Evolutionary conservation across 306 rosid species (phyloP), one percentile per base, ranked within the genome.

Genomic region (Gastrolobium villosum): DNA sequence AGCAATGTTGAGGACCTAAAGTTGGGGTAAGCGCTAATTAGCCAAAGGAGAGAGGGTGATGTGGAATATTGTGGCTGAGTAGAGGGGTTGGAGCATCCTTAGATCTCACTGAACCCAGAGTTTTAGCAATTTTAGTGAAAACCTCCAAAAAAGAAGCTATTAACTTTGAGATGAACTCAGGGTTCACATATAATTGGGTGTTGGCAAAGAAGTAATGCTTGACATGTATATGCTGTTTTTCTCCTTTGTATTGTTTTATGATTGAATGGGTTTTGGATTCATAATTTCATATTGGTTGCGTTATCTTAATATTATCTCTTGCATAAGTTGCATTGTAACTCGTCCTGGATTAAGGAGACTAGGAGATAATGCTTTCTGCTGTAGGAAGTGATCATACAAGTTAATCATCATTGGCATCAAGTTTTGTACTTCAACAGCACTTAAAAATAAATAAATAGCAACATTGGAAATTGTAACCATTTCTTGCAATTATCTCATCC

Each of bases 81-180:
- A 39, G 71, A 63, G 49, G 36, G 49, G 13, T 50, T 65, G 77
- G 37, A 83, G 63, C 65, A 49, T 78, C 11, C 45, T 45, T 26
- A 53, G 62, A 53, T 65, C 60, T 65, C 50, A 26, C 37, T 20
- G 69, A 57, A 56, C 26, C 65, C 1, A 14, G 52, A 56, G 15
- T 43, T 60, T 35, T 34, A 37, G 49, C 15, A 60, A 37, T n/a
- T 56, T 46, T 46, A 26, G 54, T 59, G 34, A 28, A 57, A 73
- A 6, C 15, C 57, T 30, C 13, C 28, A 36, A 44, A 5, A 73
- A 44, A 37, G 34, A 73, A 26, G 26, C 69, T 69, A 43, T 64
- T 69, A 60, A 49, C 49, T 44, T 66, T 31, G 54, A 41, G 56
- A 65, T 30, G 50, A 72, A 41, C 46, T 55, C 68, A 5, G 37